Conservation (phyloP, 2,329 filamentous ascomycete genomes). For the Proliferodiscus dingleyae region DNA sequence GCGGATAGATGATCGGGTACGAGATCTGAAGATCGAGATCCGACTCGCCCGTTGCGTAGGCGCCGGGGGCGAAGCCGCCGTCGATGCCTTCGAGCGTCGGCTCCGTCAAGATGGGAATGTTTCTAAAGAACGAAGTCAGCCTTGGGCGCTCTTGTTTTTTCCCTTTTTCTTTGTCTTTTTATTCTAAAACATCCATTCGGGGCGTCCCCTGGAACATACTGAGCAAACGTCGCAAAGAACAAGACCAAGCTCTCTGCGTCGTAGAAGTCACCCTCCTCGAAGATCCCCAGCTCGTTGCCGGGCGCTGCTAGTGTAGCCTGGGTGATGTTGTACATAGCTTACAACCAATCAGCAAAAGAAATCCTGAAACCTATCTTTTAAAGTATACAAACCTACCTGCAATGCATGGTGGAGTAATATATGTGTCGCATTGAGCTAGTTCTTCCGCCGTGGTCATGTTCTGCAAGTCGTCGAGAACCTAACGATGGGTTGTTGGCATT, state of each 20-base stretch:
- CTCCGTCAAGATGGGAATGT: constrained; percentile 25
- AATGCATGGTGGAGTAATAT: constrained; percentile 39
- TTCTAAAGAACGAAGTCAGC: no score
- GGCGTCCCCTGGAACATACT: constrained; percentile 34
- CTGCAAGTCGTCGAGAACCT: constrained; percentile 11
- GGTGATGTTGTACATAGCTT: constrained; percentile 35
- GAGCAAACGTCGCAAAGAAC: constrained; percentile 29
- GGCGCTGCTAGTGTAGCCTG: constrained; percentile 7
- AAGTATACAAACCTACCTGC: constrained; percentile 32
- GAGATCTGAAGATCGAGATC: constrained; percentile 42
- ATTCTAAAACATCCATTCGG: no score
- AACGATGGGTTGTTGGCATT: constrained; percentile 16
- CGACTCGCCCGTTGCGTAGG: constrained; percentile 33
- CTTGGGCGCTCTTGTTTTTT: no score
- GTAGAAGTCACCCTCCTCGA: constrained; percentile 51
- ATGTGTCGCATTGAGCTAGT: constrained; percentile 25
- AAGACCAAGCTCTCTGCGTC: constrained; percentile 43
- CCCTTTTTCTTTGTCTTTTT: no score
- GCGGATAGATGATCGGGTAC: constrained; percentile 43
- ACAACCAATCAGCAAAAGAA: no score
- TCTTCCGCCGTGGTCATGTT: constrained; percentile 6
- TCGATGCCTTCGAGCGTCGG: constrained; percentile 37
- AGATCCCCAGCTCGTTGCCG: constrained; percentile 40
- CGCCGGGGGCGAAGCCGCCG: constrained; percentile 32
- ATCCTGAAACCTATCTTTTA: constrained; percentile 33